A percentile compares a stretch with the other conserved stretches of the same genome.
Conservation (phyloP, 768 basidiomycete genomes). For the Trichaptum fuscoviolaceum region DNA sequence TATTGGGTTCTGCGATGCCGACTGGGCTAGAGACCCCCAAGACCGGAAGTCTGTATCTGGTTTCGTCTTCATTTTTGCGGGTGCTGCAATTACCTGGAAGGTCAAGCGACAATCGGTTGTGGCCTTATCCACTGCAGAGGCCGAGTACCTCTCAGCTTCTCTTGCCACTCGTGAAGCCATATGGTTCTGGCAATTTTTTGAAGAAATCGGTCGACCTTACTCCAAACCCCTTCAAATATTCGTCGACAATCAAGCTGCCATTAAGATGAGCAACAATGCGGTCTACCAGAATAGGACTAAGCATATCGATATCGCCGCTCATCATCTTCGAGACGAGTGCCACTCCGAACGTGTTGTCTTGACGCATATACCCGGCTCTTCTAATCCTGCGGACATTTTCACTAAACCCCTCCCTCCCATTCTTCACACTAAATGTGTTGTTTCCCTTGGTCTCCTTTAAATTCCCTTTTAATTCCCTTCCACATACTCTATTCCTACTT, state of each 20-base stretch:
- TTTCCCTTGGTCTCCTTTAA: neutral
- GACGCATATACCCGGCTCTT: conserved; percentile 24
- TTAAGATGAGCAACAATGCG: conserved; percentile 22
- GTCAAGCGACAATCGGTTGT: conserved; percentile 31
- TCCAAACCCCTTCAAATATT: conserved; percentile 9
- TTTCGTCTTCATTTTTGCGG: conserved; percentile 23
- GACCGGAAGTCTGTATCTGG: conserved; percentile 25
- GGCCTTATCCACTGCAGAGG: conserved; percentile 32
- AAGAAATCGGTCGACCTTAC: conserved; percentile 8
- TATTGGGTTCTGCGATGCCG: conserved; percentile 19
- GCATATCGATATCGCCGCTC: conserved; percentile 33
- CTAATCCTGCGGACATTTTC: conserved; percentile 35
- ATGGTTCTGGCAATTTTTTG: conserved; percentile 16
- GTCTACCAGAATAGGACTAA: conserved; percentile 27
- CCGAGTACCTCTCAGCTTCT: conserved; percentile 33
- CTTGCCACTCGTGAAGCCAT: conserved; percentile 21
- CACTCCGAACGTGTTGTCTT: conserved; percentile 19
- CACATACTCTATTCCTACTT: too few relatives aligned
- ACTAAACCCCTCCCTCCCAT: conserved; percentile 30
- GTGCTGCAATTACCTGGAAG: conserved; percentile 27
- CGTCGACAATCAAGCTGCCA: conserved; percentile 13
- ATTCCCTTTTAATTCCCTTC: too few relatives aligned
- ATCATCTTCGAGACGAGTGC: conserved; percentile 31
- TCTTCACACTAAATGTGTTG: neutral
- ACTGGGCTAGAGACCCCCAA: too few relatives aligned